Percentiles rank a stretch among this genome's conserved stretches.
phyloP scores from a whole-genome alignment of 2,329 filamentous ascomycete species.

The Diaporthe citri region DNA sequence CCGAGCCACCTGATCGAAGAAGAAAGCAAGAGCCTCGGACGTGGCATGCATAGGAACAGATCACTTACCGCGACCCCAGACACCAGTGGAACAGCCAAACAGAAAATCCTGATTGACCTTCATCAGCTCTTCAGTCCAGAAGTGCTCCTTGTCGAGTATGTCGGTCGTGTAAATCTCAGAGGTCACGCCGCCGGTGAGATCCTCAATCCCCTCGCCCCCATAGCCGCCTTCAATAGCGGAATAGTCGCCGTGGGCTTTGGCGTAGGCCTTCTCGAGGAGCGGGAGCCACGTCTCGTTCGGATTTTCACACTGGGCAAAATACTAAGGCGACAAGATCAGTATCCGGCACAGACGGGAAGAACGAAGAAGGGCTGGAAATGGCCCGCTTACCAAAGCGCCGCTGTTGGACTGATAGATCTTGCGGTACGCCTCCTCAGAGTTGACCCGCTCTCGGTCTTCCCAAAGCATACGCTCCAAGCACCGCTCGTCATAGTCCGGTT shows the following conservation, averaged over 20 bases:
- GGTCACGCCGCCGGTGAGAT: slow-evolving; percentile 77
- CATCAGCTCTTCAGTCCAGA: slow-evolving; percentile 86
- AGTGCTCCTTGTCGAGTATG: slow-evolving; percentile 82
- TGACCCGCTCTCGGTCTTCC: slow-evolving; percentile 61
- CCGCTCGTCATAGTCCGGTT: slow-evolving; percentile 72
- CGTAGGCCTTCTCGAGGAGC: slow-evolving; percentile 79
- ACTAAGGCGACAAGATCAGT: slow-evolving; percentile 47
- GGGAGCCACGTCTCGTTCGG: slow-evolving; percentile 81
- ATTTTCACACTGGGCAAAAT: slow-evolving; percentile 77
- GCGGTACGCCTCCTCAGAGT: slow-evolving; percentile 70
- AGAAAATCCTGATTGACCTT: slow-evolving; percentile 85
- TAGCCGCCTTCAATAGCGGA: slow-evolving; percentile 78
- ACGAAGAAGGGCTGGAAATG: neutral
- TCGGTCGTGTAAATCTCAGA: slow-evolving; percentile 77
- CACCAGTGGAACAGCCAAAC: slow-evolving; percentile 77
- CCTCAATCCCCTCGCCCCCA: slow-evolving; percentile 59
- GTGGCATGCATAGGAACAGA: too few relatives aligned
- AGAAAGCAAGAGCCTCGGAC: neutral
- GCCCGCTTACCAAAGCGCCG: slow-evolving; percentile 61
- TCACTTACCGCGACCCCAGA: slow-evolving; percentile 62
- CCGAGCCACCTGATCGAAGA: neutral
- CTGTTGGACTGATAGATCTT: slow-evolving; percentile 76
- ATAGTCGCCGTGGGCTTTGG: slow-evolving; percentile 82
- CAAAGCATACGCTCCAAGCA: slow-evolving; percentile 61
- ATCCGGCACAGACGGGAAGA: neutral